These are phyloP conservation scores for Colletotrichum siamense DNA, from an alignment of 2,329 filamentous ascomycete genomes.

Conservation along the genomic window DNA sequence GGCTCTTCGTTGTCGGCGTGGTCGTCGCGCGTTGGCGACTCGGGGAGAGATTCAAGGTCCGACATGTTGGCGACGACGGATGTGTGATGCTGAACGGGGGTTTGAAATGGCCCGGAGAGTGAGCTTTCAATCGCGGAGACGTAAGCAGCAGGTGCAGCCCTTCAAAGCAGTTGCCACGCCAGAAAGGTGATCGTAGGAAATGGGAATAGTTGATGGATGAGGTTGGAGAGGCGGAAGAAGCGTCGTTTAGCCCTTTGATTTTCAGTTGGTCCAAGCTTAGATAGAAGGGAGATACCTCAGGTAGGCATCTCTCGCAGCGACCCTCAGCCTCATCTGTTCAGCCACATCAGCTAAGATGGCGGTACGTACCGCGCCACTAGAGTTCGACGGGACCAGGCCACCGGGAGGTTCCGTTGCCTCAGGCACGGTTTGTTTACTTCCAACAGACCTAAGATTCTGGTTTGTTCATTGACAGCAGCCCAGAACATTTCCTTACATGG, in stretches of 20 bases:
- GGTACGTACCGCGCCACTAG: background rate
- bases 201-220: background rate
- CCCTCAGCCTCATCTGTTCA: background rate
- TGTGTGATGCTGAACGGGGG: background rate
- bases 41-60: constrained; percentile 48
- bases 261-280: constrained; percentile 20
- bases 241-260: constrained; percentile 1
- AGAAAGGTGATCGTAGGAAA: background rate
- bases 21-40: constrained; percentile 37
- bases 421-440: constrained; percentile 25
- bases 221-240: background rate
- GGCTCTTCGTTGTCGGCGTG: constrained; percentile 47
- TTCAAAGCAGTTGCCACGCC: background rate
- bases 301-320: background rate
- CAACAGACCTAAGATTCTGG: background rate
- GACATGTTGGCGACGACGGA: constrained; percentile 41
- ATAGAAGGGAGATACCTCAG: background rate
- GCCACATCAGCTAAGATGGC: background rate
- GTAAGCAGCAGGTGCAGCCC: background rate
- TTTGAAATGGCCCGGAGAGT: background rate
- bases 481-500: background rate
- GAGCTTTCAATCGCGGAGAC: background rate
- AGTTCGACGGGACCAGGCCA: background rate
- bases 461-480: background rate
- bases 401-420: constrained; percentile 7